Percentiles rank a stretch among this genome's conserved stretches.
Conservation (phyloP, 768 basidiomycete species). For the Podaxis sp. region DNA sequence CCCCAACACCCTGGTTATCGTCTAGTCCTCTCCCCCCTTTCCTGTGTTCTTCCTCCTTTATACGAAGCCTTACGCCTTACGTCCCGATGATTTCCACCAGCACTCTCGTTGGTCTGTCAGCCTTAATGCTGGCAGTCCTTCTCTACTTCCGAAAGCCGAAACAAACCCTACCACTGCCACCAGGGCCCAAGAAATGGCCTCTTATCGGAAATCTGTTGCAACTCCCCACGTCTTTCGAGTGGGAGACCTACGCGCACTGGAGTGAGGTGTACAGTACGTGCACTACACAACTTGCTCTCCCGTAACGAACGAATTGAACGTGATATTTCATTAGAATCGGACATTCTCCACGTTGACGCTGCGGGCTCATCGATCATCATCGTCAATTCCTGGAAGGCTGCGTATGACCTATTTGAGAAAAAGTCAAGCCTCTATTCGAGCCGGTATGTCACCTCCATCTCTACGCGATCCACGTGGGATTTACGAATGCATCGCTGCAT, state of each 20-base stretch:
- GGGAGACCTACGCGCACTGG: constrained; percentile 38
- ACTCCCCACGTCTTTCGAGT: constrained; percentile 35
- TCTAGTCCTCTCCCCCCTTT: not conserved
- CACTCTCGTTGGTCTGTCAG: not conserved
- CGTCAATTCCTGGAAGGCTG: constrained; percentile 34
- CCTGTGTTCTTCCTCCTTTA: not conserved
- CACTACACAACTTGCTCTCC: not conserved
- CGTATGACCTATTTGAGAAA: constrained; percentile 39
- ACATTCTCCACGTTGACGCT: constrained; percentile 25
- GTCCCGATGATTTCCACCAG: not conserved
- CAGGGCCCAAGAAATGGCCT: constrained; percentile 39
- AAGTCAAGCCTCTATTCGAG: constrained; percentile 38
- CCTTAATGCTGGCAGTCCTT: not conserved
- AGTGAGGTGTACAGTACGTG: constrained; percentile 35
- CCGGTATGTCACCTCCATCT: constrained; percentile 13
- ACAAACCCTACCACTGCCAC: constrained; percentile 32
- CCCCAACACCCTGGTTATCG: not conserved
- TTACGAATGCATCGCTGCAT: not conserved
- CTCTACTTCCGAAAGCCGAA: not conserved
- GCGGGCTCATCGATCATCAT: constrained; percentile 24
- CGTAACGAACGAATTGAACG: not conserved
- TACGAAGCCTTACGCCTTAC: not conserved
- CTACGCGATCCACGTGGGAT: not conserved
- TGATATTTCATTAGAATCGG: constrained; percentile 20
- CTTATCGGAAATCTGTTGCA: constrained; percentile 41